Evolutionary conservation across 176 grass and related monocot species (phyloP).

Genomic region (Calamus simplicifolius): DNA sequence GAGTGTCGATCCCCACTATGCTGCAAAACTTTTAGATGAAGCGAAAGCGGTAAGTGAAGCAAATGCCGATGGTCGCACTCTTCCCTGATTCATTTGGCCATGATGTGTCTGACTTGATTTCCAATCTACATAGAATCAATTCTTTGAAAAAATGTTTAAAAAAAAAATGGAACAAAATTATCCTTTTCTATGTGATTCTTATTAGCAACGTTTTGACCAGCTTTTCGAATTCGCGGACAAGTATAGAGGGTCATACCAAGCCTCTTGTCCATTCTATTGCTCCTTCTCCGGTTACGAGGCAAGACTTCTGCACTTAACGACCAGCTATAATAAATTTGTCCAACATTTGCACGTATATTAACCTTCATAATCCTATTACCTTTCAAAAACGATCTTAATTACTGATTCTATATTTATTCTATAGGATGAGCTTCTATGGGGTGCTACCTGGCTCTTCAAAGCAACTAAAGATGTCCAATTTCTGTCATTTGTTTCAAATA

Average conservation of each 20-base stretch:
- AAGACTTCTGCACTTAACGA: background rate
- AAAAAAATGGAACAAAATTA: background rate
- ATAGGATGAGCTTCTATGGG: slow-evolving; percentile 57
- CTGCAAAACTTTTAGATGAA: background rate
- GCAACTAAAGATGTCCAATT: slow-evolving; percentile 39
- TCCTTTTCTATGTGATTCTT: background rate
- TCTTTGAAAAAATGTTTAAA: background rate
- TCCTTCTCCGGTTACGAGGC: slow-evolving; percentile 57
- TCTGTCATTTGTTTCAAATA: slow-evolving; percentile 32
- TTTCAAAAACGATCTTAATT: background rate
- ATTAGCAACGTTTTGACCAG: slow-evolving; percentile 11
- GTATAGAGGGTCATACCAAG: slow-evolving; percentile 49
- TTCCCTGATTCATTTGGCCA: too few species aligned
- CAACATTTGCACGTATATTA: background rate
- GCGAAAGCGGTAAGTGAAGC: too few species aligned
- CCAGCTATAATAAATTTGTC: too few species aligned
- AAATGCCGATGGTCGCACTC: too few species aligned
- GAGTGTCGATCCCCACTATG: background rate
- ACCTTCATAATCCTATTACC: background rate
- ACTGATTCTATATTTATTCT: too few species aligned
- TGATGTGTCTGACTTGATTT: background rate
- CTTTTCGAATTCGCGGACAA: slow-evolving; percentile 48
- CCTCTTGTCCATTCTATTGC: slow-evolving; percentile 60
- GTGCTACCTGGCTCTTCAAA: slow-evolving; percentile 39
- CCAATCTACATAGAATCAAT: background rate